Evolutionary conservation across 805 yeast species (phyloP).

Genomic region (Pichia eremophila): DNA sequence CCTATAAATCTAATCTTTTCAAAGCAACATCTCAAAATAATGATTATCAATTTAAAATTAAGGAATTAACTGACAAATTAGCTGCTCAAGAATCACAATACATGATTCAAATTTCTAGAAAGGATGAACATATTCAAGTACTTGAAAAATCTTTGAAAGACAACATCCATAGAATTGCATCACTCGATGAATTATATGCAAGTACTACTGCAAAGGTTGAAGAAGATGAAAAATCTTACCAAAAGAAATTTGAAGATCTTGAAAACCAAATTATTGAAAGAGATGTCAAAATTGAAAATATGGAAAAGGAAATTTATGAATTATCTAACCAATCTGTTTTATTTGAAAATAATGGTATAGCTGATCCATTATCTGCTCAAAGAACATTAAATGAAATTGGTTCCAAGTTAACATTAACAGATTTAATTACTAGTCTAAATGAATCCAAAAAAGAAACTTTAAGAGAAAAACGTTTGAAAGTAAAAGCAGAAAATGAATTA

Average conservation of each 20-base stretch:
- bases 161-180: conserved; percentile 39
- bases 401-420: conserved; percentile 51
- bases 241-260: conserved; percentile 28
- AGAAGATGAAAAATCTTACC: conserved; percentile 28
- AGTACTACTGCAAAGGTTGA: conserved; percentile 32
- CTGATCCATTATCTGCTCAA: conserved; percentile 35
- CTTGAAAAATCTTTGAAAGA: conserved; percentile 46
- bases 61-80: conserved; percentile 36
- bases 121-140: conserved; percentile 50
- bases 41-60: conserved; percentile 34
- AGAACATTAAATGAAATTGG: conserved; percentile 34
- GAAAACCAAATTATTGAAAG: conserved; percentile 28
- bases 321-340: conserved; percentile 15
- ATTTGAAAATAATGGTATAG: conserved; percentile 9
- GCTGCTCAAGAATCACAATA: conserved; percentile 39
- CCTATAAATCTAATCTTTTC: conserved; percentile 27
- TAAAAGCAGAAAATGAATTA: conserved; percentile 59
- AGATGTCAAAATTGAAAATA: conserved; percentile 31
- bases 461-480: conserved; percentile 63
- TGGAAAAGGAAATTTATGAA: conserved; percentile 38
- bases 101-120: conserved; percentile 47
- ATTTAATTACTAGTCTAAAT: conserved; percentile 55
- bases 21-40: conserved; percentile 33
- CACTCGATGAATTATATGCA: conserved; percentile 41
- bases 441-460: conserved; percentile 56